Percentiles rank a stretch among this genome's conserved stretches.
Conservation (phyloP, 305 asterid genomes). For the Fraxinus xanthoxyloides region DNA sequence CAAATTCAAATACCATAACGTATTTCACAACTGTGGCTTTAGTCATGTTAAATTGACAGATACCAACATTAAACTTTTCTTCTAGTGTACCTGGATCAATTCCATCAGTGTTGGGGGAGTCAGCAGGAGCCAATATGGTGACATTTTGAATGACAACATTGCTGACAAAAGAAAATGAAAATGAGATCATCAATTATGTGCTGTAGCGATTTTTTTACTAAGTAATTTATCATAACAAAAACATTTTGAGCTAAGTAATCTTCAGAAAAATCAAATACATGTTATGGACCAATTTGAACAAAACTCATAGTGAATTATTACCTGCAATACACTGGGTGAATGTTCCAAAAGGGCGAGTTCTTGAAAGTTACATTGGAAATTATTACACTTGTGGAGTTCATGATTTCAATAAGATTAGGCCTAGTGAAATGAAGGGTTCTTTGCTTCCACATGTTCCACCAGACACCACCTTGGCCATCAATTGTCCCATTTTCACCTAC, state of each 20-base stretch:
- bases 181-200: not conserved
- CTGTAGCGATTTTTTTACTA: not conserved
- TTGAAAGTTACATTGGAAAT: slow-evolving; percentile 78
- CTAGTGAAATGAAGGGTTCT: slow-evolving; percentile 76
- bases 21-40: not conserved
- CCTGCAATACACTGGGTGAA: slow-evolving; percentile 97
- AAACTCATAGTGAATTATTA: slow-evolving; percentile 20
- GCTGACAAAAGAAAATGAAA: slow-evolving; percentile 39
- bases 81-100: slow-evolving; percentile 83
- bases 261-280: not conserved
- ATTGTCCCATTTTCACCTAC: slow-evolving; percentile 74
- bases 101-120: slow-evolving; percentile 97
- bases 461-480: slow-evolving; percentile 86
- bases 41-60: not conserved
- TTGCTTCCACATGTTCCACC: slow-evolving; percentile 98
- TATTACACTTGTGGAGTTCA: slow-evolving; percentile 67
- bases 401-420: slow-evolving; percentile 82
- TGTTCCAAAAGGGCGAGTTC: slow-evolving; percentile 97
- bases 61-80: not conserved
- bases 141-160: slow-evolving; percentile 74
- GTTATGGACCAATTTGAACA: not conserved
- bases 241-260: not conserved
- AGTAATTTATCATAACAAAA: not conserved
- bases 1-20: not conserved
- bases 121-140: slow-evolving; percentile 86